Base-by-base conservation (phyloP, 306 rosid species). In the Rosa multiflora region DNA sequence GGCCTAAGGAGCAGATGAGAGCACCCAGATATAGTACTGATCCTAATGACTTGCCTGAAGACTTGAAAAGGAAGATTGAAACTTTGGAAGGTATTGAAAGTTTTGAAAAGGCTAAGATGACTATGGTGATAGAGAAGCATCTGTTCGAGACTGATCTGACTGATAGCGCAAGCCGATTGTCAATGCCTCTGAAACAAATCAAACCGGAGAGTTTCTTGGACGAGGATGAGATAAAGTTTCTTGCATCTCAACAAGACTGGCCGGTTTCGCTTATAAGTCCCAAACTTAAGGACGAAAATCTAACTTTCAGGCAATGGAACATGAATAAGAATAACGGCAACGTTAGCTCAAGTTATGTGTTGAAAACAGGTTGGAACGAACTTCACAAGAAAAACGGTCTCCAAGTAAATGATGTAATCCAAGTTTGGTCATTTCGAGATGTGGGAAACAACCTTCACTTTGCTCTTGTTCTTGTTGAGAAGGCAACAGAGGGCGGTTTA, bases 121-220 rank as follows among this genome's bases (percentile, higher is more conserved):
- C 1, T 5, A 5, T 75, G 53, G 70, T 75, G 56, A 75, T 75
- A 58, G 29, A 58, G 44, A 75, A 75, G 42, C 0, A 17, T 4
- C 15, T 75, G 43, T n/a, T 7, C 56, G 3, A 0, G 23, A 75
- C 70, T 2, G 78, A 59, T 43, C 23, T 75, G 32, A 13, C 0
- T 12, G 4, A 29, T 3, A 6, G 10, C 17, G 70, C 40, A 8
- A 59, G 18, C 42, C 66, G 78, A 23, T 23, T 75, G 78, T 59
- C 70, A 44, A 75, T 75, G 78, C 58, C 70, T 59, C 17, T 59
- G 20, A 75, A 58, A 20, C 43, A 75, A 75, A 23, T 59, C 26
- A 8, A 10, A 9, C 64, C 58, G n/a, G 70, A 64, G 4, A 75
- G 39, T 75, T 75, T 75, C 44, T 75, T 75, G 44, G 43, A 61